Percentiles rank a stretch among this genome's conserved stretches.
Conservation (phyloP, 202 grass and related monocot genomes). For the Saccharum hybrid region DNA sequence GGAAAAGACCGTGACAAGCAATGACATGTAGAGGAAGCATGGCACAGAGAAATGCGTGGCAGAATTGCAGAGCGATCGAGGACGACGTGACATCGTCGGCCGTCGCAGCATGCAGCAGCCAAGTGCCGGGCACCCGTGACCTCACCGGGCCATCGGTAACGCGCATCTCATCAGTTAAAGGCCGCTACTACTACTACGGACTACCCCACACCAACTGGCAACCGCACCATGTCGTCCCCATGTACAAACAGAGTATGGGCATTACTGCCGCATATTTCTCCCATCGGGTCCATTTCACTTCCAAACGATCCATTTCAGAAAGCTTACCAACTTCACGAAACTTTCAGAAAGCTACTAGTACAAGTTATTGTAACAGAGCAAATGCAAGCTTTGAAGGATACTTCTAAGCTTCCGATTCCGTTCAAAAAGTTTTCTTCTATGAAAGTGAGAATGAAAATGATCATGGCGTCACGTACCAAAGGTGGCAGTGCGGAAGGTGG, state of each 20-base stretch:
- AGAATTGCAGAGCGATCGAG: not conserved
- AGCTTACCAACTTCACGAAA: not conserved
- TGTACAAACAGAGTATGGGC: not conserved
- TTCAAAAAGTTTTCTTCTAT: too few species aligned
- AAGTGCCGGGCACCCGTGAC: not conserved
- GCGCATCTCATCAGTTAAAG: not conserved
- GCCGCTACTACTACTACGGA: not conserved
- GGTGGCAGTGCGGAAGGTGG: constrained; percentile 68
- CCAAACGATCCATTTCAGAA: not conserved
- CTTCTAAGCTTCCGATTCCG: too few species aligned
- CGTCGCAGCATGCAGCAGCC: not conserved
- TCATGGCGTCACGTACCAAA: constrained; percentile 46
- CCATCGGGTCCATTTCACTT: not conserved
- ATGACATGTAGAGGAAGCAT: too few species aligned
- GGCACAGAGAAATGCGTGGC: not conserved
- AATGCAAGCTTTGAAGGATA: too few species aligned
- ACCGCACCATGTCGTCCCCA: not conserved
- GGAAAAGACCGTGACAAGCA: not conserved
- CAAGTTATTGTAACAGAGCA: not conserved
- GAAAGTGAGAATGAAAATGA: too few species aligned
- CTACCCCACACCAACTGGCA: not conserved
- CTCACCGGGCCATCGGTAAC: not conserved
- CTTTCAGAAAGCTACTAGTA: not conserved
- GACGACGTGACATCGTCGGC: not conserved
- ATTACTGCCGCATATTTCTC: not conserved